Evolutionary conservation across 441 rosid species (phyloP).

Genomic region (Raphanus hybrid): DNA sequence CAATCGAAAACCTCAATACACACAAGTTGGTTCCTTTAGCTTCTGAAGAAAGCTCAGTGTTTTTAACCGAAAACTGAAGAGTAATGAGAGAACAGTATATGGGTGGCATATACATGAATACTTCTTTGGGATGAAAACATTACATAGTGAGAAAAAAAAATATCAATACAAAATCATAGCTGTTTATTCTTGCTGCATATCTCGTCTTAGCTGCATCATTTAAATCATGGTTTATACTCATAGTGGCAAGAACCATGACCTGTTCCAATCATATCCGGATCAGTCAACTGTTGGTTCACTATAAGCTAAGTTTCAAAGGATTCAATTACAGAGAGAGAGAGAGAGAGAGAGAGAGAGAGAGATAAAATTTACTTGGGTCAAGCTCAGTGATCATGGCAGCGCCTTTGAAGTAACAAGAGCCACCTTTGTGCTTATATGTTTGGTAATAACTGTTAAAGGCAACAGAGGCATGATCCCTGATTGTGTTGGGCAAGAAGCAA

Average conservation of each 20-base stretch:
- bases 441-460: constrained; percentile 81
- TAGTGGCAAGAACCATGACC: constrained; percentile 43
- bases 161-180: constrained; percentile 23
- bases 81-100: neutral
- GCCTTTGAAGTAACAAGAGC: constrained; percentile 73
- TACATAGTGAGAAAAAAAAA: constrained; percentile 8
- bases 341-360: neutral
- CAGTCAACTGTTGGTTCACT: constrained; percentile 15
- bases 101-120: neutral
- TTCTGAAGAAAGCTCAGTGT: neutral
- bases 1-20: neutral
- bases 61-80: neutral
- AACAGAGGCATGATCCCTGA: constrained; percentile 62
- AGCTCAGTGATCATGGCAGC: constrained; percentile 73
- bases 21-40: neutral
- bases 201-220: constrained; percentile 21
- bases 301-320: neutral
- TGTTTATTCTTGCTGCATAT: constrained; percentile 12
- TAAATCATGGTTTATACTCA: constrained; percentile 40
- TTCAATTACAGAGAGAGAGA: neutral
- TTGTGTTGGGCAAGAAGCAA: constrained; percentile 69
- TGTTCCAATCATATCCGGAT: constrained; percentile 24
- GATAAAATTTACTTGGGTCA: constrained; percentile 63
- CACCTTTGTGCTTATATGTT: constrained; percentile 59
- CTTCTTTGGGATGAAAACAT: constrained; percentile 15